These are phyloP conservation scores for Rhodomyrtus psidioides DNA, from an alignment of 441 rosid genomes.

Conservation along the genomic window DNA sequence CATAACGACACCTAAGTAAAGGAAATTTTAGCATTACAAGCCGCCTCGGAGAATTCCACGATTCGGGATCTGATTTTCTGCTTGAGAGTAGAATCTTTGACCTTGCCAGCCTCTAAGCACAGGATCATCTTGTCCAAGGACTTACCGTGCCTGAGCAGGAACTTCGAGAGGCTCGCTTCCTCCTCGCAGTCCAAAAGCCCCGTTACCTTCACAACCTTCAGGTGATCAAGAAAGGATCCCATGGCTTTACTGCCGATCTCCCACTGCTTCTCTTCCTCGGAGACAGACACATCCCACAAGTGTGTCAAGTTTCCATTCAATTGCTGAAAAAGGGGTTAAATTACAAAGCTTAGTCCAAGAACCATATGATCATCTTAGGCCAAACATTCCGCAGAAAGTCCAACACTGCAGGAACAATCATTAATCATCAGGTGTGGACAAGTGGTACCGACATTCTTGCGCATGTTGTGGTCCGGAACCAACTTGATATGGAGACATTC, in stretches of 20 bases:
- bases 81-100: constrained; percentile 42
- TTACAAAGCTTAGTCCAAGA: not conserved
- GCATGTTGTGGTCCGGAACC: constrained; percentile 20
- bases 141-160: constrained; percentile 70
- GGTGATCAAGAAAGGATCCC: constrained; percentile 45
- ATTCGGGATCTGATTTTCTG: constrained; percentile 63
- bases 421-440: not conserved
- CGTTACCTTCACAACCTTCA: constrained; percentile 54
- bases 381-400: not conserved
- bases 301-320: constrained; percentile 61
- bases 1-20: constrained; percentile 17
- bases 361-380: not conserved
- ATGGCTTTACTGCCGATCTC: constrained; percentile 38
- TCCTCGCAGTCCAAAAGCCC: constrained; percentile 68
- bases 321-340: constrained; percentile 31
- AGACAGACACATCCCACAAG: constrained; percentile 49
- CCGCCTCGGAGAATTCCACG: constrained; percentile 60
- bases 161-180: constrained; percentile 63
- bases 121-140: constrained; percentile 64
- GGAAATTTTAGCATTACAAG: constrained; percentile 65
- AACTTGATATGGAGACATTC: constrained; percentile 51
- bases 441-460: constrained; percentile 33
- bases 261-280: constrained; percentile 67
- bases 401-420: not conserved
- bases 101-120: constrained; percentile 32